Percentiles rank a stretch among this genome's conserved stretches.
Evolutionary conservation across 345 rosid genomes (phyloP).

Genomic region (Excoecaria cochinchinensis): DNA sequence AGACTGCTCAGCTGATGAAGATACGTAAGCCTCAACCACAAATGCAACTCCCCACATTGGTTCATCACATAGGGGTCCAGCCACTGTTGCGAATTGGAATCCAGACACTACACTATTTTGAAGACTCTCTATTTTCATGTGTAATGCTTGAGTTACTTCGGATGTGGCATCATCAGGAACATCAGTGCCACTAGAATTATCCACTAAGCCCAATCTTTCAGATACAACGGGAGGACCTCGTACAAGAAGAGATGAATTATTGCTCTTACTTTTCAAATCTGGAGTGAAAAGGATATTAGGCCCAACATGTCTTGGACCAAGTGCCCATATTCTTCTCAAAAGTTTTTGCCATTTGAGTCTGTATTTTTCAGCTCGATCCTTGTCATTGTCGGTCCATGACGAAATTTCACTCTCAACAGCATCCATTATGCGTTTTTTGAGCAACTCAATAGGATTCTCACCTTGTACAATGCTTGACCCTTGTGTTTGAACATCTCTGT

Average conservation of each 20-base stretch:
- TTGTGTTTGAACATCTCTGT: conserved; percentile 48
- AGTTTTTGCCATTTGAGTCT: conserved; percentile 64
- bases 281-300: conserved; percentile 88
- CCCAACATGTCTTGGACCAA: conserved; percentile 90
- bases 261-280: conserved; percentile 38
- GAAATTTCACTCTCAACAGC: conserved; percentile 53
- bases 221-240: conserved; percentile 71
- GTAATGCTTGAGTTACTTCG: conserved; percentile 41
- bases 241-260: conserved; percentile 49
- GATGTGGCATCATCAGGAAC: conserved; percentile 23
- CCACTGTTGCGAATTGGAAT: conserved; percentile 79
- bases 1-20: conserved; percentile 37
- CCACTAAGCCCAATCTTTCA: conserved; percentile 63
- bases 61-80: conserved; percentile 90
- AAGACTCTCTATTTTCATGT: conserved; percentile 55
- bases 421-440: conserved; percentile 53
- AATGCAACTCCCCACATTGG: conserved; percentile 93
- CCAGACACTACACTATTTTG: conserved; percentile 78
- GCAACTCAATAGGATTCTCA: conserved; percentile 54
- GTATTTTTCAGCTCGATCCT: conserved; percentile 57
- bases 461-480: conserved; percentile 30
- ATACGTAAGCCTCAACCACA: conserved; percentile 55
- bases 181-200: conserved; percentile 27
- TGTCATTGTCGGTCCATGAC: conserved; percentile 47
- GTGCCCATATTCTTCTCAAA: conserved; percentile 80